phyloP scores from a whole-genome alignment of 2,329 filamentous ascomycete species.

The Macrophomina tecta region DNA sequence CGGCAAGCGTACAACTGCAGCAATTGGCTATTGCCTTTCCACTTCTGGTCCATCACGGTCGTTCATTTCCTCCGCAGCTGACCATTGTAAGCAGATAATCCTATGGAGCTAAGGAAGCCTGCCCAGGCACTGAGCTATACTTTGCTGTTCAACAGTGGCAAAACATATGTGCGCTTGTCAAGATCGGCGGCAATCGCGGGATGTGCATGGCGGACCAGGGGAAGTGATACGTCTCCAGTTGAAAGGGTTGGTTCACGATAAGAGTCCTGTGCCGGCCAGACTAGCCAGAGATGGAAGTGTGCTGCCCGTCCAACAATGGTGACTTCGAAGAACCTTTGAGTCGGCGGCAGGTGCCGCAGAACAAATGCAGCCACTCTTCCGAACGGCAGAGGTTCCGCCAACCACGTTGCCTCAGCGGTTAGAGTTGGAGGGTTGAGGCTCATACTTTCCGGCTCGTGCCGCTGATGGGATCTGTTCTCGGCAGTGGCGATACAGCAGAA shows the following conservation, averaged over 20 bases:
- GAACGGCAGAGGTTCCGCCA: not conserved
- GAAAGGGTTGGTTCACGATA: not conserved
- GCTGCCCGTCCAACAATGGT: not conserved
- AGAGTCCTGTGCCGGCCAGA: not conserved
- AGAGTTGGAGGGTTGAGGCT: not conserved
- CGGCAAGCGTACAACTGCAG: too few species aligned
- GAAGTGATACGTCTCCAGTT: not conserved
- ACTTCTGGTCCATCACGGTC: too few species aligned
- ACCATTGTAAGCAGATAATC: too few species aligned
- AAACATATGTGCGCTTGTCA: not conserved
- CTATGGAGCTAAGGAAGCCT: too few species aligned
- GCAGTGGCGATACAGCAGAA: too few species aligned
- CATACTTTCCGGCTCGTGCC: conserved; percentile 4
- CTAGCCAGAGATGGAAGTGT: conserved; percentile 4
- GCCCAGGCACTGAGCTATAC: too few species aligned
- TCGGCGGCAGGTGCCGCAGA: not conserved
- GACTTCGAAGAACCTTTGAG: not conserved
- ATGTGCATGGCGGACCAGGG: not conserved
- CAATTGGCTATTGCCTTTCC: too few species aligned
- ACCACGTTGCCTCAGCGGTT: conserved; percentile 3
- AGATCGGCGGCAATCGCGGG: not conserved
- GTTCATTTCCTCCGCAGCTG: too few species aligned
- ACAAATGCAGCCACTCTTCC: not conserved
- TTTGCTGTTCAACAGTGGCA: too few species aligned
- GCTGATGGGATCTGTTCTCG: not conserved